phyloP scores from a whole-genome alignment of 1,284 basidiomycete species.

The Mycosarcoma mackinlayi region DNA sequence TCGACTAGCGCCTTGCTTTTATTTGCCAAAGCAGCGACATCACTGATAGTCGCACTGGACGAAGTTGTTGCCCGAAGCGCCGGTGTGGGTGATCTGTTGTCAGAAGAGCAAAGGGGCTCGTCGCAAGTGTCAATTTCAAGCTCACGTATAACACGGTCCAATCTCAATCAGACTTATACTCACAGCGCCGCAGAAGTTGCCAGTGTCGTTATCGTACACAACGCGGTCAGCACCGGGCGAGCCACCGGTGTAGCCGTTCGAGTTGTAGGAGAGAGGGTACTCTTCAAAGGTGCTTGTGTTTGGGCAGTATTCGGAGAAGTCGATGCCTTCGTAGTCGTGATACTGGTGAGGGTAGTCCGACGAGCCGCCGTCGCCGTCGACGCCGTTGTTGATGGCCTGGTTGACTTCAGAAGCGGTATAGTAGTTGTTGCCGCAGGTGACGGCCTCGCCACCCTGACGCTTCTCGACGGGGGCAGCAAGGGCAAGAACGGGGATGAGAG shows the following conservation, averaged over 20 bases:
- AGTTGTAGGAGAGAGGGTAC: conserved; percentile 24
- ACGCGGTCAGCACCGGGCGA: conserved; percentile 58
- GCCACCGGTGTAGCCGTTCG: conserved; percentile 45
- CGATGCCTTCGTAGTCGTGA: conserved; percentile 53
- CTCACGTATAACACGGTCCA: no score
- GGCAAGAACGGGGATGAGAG: conserved; percentile 37
- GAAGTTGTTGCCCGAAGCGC: conserved; percentile 55
- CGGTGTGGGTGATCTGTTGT: conserved; percentile 52
- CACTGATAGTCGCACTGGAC: conserved; percentile 50
- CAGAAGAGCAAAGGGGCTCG: not conserved
- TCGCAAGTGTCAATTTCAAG: not conserved
- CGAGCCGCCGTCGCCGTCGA: conserved; percentile 20
- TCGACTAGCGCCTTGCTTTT: conserved; percentile 5
- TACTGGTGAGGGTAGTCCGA: conserved; percentile 51
- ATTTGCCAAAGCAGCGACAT: no score
- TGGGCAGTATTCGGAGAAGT: conserved; percentile 55
- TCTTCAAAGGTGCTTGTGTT: conserved; percentile 43
- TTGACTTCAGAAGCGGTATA: conserved; percentile 46
- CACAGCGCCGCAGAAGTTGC: conserved; percentile 51
- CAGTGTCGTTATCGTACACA: conserved; percentile 39
- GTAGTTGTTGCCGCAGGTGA: conserved; percentile 41
- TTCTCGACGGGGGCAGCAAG: conserved; percentile 47
- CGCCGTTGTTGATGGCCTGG: conserved; percentile 51
- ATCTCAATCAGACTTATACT: not conserved
- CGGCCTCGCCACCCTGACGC: conserved; percentile 43